These are phyloP conservation scores for Gnomoniopsis smithogilvyi DNA, from an alignment of 2,329 filamentous ascomycete species.

Conservation along the genomic window DNA sequence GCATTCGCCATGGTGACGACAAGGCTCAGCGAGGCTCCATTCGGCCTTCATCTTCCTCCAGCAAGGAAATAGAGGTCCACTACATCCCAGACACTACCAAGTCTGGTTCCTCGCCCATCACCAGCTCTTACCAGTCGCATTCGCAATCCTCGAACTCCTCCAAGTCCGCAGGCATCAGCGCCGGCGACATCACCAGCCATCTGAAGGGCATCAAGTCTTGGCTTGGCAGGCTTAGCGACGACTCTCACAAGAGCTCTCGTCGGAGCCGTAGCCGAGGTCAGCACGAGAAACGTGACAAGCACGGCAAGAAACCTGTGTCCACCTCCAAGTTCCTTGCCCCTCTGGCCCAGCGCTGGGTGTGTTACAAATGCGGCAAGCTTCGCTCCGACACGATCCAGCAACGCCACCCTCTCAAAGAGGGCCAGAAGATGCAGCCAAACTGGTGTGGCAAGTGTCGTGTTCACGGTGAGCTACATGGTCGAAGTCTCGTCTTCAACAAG, in stretches of 20 bases:
- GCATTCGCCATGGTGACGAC: neutral
- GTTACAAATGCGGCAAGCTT: conserved; percentile 37
- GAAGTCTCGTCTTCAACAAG: conserved; percentile 5
- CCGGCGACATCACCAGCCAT: conserved; percentile 1
- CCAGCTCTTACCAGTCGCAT: neutral
- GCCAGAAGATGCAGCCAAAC: conserved; percentile 29
- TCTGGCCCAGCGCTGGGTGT: conserved; percentile 30
- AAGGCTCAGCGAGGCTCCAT: conserved; percentile 8
- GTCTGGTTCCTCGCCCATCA: conserved; percentile 5
- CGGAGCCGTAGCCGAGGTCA: neutral
- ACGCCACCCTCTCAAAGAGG: conserved; percentile 28
- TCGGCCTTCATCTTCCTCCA: conserved; percentile 5
- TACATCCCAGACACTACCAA: conserved; percentile 11
- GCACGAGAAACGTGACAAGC: conserved; percentile 15
- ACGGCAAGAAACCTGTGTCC: conserved; percentile 11
- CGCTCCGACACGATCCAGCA: conserved; percentile 38
- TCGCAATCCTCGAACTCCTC: neutral
- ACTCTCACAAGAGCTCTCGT: conserved; percentile 5
- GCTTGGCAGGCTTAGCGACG: neutral
- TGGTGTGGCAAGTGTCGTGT: conserved; percentile 35
- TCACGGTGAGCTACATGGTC: conserved; percentile 1
- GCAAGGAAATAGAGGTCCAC: conserved; percentile 14
- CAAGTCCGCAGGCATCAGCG: neutral
- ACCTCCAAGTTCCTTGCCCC: conserved; percentile 3
- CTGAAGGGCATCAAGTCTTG: conserved; percentile 4